These are phyloP conservation scores for Gigaspora rosea DNA, from an alignment of 192 early-diverging fungal species.

Conservation along the genomic window DNA sequence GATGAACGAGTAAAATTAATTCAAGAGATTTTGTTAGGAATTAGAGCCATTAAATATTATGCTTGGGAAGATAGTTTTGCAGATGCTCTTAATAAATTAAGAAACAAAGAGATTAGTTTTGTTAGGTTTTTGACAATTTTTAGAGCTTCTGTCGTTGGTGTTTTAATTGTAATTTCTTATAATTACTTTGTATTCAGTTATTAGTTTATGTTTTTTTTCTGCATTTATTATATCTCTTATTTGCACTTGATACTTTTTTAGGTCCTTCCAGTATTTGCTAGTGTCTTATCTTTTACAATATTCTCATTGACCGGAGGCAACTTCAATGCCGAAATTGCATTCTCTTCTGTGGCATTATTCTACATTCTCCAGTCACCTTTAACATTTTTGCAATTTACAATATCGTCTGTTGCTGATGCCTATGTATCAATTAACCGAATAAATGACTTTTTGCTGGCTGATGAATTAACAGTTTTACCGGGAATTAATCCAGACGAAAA, in stretches of 20 bases:
- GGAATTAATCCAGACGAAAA: conserved; percentile 43
- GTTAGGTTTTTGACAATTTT: conserved; percentile 52
- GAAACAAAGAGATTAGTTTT: conserved; percentile 55
- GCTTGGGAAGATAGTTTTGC: conserved; percentile 68
- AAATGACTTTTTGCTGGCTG: conserved; percentile 60
- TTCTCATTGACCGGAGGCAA: conserved; percentile 40
- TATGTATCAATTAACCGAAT: conserved; percentile 56
- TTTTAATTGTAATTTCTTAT: conserved; percentile 50
- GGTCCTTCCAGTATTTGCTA: conserved; percentile 51
- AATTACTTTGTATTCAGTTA: too few relatives aligned
- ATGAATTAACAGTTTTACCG: conserved; percentile 60
- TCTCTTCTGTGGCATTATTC: conserved; percentile 63
- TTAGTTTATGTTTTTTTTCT: too few relatives aligned
- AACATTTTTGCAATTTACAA: conserved; percentile 55
- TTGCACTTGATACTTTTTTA: too few relatives aligned
- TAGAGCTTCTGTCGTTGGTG: conserved; percentile 52
- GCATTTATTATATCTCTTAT: too few relatives aligned
- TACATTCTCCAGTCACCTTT: conserved; percentile 66
- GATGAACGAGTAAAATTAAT: conserved; percentile 73
- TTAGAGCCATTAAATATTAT: conserved; percentile 77
- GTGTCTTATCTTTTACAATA: conserved; percentile 37
- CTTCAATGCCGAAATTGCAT: conserved; percentile 53
- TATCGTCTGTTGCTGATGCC: conserved; percentile 58
- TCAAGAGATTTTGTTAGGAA: conserved; percentile 67
- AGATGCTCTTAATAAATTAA: conserved; percentile 57